Evolutionary conservation across 495 filamentous ascomycete species (phyloP), one percentile per base, ranked within the genome.

Genomic region (Podospora comata): DNA sequence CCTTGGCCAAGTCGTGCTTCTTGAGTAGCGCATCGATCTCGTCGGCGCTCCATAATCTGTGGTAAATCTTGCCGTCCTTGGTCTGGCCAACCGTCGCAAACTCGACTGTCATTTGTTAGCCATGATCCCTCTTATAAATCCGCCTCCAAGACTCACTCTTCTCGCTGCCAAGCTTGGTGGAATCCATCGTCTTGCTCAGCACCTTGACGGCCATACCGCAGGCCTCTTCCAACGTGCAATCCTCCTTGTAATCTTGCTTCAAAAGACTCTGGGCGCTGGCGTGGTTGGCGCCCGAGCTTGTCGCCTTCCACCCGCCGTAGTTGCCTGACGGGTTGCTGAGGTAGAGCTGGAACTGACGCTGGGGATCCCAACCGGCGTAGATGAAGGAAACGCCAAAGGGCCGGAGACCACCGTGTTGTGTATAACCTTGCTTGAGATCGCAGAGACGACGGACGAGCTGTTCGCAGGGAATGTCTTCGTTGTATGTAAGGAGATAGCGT

Each of bases 241-340:
- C 92, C 81, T 98, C 95, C 86, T 98, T 97, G 82, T 98, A 99
- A 79, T 99, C 95, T 79, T 99, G 95, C 87, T 99, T 99, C 78
- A 99, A 81, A 75, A 99, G 82, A 82, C 93, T 97, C 82, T 97
- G 94, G 28, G 96, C 96, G 74, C 92, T 96, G 61, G 96, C 95
- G 77, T 98, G 97, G 85, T 98, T 98, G 68, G 96, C 95, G 44
- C 95, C 95, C 26, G 97, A 92, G 72, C 93, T 97, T 65, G 95
- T 99, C 16, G 95, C 95, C 82, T 98, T 98, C 95, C 95, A 99
- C 60, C 95, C 95, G 64, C 95, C 95, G 76, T 99, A 99, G 82
- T 99, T 99, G 68, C 95, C 95, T 74, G 91, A 96, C n/a, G 95
- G 95, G 81, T 99, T 99, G 85, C 93, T 97, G 79, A 97, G 93